These are phyloP conservation scores for Saussurea involucrata DNA, from an alignment of 129 eudicot genomes.

Conservation along the genomic window DNA sequence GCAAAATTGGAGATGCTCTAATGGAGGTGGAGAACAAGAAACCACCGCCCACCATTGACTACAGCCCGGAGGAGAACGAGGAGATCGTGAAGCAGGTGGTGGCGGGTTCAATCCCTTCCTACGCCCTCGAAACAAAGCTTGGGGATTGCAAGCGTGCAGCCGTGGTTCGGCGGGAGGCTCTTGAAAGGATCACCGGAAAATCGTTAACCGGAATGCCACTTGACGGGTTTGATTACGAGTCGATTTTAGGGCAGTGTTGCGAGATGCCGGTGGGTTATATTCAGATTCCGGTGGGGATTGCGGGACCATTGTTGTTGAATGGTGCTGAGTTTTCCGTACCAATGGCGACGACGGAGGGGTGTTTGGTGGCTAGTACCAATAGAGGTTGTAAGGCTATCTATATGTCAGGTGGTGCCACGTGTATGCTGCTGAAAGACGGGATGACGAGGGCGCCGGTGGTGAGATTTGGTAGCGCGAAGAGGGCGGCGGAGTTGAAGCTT, in stretches of 20 bases:
- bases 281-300: constrained; percentile 50
- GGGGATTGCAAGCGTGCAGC: constrained; percentile 35
- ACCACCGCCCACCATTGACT: not conserved
- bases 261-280: constrained; percentile 54
- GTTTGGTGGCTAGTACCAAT: constrained; percentile 43
- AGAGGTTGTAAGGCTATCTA: constrained; percentile 41
- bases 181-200: constrained; percentile 22
- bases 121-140: constrained; percentile 10
- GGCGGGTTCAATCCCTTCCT: constrained; percentile 12
- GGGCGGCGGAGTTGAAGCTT: constrained; percentile 43
- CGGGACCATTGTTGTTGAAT: constrained; percentile 39
- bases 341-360: constrained; percentile 54
- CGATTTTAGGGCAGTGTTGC: constrained; percentile 19
- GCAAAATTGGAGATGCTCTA: no score
- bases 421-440: constrained; percentile 32
- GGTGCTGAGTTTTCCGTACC: constrained; percentile 35
- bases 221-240: constrained; percentile 22
- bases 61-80: constrained; percentile 19
- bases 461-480: constrained; percentile 30
- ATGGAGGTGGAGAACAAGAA: not conserved
- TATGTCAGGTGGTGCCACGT: constrained; percentile 42
- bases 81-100: constrained; percentile 20
- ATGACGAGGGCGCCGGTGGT: constrained; percentile 55
- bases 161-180: constrained; percentile 34
- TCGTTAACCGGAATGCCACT: constrained; percentile 16